Evolutionary conservation across 805 yeast species (phyloP).

Genomic region (Teunomyces stri): DNA sequence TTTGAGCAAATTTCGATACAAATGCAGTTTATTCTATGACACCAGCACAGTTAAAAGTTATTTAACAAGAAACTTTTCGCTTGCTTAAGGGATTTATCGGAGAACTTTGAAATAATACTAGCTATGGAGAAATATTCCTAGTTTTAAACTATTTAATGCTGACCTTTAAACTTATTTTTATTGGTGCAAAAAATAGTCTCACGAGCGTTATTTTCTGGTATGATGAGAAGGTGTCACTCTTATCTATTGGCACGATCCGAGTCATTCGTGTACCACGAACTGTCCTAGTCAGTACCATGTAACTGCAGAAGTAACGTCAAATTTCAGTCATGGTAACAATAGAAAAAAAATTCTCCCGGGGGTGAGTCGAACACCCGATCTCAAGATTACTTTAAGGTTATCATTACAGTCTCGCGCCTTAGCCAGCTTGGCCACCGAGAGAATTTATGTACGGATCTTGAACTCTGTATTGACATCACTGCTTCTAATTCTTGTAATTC

Average conservation of each 20-base stretch:
- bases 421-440: constrained; percentile 50
- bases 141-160: background rate
- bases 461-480: background rate
- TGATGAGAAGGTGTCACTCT: background rate
- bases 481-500: background rate
- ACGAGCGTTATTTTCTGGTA: background rate
- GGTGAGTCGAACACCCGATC: constrained; percentile 51
- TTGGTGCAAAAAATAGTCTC: background rate
- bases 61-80: background rate
- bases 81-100: background rate
- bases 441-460: constrained; percentile 7
- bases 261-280: too few relatives aligned
- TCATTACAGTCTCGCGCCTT: constrained; percentile 48
- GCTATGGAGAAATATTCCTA: background rate
- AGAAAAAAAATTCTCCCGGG: constrained; percentile 37
- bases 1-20: background rate
- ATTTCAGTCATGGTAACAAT: background rate
- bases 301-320: background rate
- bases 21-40: background rate
- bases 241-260: background rate
- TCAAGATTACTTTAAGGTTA: constrained; percentile 37
- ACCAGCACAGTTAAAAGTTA: background rate
- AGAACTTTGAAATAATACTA: background rate
- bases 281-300: too few relatives aligned
- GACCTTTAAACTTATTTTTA: background rate